Evolutionary conservation across 2,329 filamentous ascomycete genomes (phyloP), one percentile per base, ranked within the genome.

Genomic region (Fusarium verticillioides): DNA sequence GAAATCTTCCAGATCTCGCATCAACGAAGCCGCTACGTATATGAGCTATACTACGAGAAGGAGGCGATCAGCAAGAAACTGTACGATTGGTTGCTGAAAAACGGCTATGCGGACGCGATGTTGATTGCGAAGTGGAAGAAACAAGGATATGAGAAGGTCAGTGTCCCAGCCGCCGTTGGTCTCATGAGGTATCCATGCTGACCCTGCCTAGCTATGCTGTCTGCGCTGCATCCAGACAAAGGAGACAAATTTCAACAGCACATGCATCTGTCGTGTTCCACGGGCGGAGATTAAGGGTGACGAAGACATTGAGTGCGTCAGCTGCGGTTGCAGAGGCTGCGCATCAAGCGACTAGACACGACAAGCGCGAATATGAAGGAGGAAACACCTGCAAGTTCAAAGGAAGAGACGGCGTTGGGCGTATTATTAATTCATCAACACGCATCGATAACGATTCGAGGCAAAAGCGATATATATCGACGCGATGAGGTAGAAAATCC

Each of bases 51-150:
- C 86, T 99, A 98, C 84, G 93, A 97, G 83, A 97, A 98, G 84
- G 94, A 98, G 84, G 96, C 96, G 58, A 98, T 99, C 81, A 93
- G 90, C 83, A 96, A 93, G 84, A 87, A 92, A 83, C 87, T 99
- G 26, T 99, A 99, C 83, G 96, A 98, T 77, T 99, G 94, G 92
- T 85, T 98, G 73, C 86, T 99, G 68, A 99, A 99, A 89, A 98
- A 99, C 81, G 92, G 92, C 56, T 98, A 99, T 81, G 96, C 95
- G 9, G 96, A 99, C 83, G 91, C 94, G 50, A 96, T 95, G 86
- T 85, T 99, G 80, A 98, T 99, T 80, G 96, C 96, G 19, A 99
- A 99, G 85, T 99, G 96, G 96, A 99, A 99, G 90, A 99, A 99
- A 86, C 93, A 97, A 79, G 96, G 96, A 21, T 99, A 99, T 79